Evolutionary conservation across 306 rosid species (phyloP), one percentile per base, ranked within the genome.

Genomic region (Quercus alba): DNA sequence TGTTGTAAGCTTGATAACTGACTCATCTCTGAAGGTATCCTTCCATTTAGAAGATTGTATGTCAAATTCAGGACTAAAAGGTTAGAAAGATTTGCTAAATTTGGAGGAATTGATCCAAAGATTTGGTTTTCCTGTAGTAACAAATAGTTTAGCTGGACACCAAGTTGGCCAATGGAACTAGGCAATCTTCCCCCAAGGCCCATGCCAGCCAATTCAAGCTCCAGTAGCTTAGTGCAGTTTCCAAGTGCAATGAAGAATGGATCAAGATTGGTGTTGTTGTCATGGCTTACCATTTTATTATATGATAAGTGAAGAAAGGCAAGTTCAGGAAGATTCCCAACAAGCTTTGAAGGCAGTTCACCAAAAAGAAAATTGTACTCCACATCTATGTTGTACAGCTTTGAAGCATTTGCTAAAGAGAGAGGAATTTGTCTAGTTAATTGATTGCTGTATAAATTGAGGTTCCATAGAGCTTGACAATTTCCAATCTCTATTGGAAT

Each of bases 401-500:
- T 4, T 4, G 87, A 72, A 56, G 72, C 62, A 77, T 87, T 85
- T 13, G 51, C 73, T 31, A 92, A 55, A 46, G 91, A 84, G 69
- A 72, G 57, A 49, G 97, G 94, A 75, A 92, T 85, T 17, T 72
- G 81, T 33, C 97, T 94, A 8, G 81, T 81, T 23, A 92, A 88
- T 68, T 81, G 90, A 54, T 90, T 92, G 56, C 85, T 81, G 89
- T 92, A 92, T 56, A 90, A 75, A 79, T 54, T 88, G 58, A 92
- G 87, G 77, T 78, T 88, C 92, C 91, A 80, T 11, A 92, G 75
- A 17, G 9, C n/a, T 10, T 35, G 76, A 81, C 97, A 90, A 49
- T 88, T 90, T 79, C 94, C 97, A 78, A 90, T 79, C 83, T 86
- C 90, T 19, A 28, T 23, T 5, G 97, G 92, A 85, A 92, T 85